Evolutionary conservation across 495 filamentous ascomycete genomes (phyloP).

Genomic region (Haplographium delicatum): DNA sequence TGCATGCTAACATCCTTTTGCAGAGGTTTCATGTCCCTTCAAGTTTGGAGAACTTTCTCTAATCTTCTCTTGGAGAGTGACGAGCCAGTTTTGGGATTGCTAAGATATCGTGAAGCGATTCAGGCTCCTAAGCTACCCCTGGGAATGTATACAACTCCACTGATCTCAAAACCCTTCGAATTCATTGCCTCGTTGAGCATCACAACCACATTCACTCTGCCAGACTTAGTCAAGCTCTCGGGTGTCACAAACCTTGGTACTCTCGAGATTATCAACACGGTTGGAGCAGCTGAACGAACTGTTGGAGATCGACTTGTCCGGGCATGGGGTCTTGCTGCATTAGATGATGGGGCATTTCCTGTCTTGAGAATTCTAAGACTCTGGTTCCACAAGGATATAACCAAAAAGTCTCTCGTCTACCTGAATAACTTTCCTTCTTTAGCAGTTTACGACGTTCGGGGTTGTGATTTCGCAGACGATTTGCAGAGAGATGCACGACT

Average conservation of each 20-base stretch:
- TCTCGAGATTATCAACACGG: constrained; percentile 17
- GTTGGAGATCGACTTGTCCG: constrained; percentile 21
- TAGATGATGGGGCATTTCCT: constrained; percentile 13
- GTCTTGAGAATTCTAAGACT: constrained; percentile 22
- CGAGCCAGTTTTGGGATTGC: background rate
- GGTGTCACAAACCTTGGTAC: constrained; percentile 18
- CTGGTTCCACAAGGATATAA: constrained; percentile 17
- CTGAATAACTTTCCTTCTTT: constrained; percentile 21
- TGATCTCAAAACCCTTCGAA: constrained; percentile 20
- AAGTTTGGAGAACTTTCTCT: constrained; percentile 21
- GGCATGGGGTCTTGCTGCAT: constrained; percentile 20
- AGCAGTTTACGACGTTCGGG: constrained; percentile 18
- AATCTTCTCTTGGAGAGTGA: constrained; percentile 3
- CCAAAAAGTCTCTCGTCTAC: constrained; percentile 11
- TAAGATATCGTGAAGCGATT: constrained; percentile 16
- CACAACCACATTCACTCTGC: constrained; percentile 8
- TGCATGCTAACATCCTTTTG: background rate
- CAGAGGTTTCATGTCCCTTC: constrained; percentile 16
- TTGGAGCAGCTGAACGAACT: background rate
- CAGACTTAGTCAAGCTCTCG: constrained; percentile 22
- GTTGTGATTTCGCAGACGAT: constrained; percentile 10
- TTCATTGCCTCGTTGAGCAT: constrained; percentile 24
- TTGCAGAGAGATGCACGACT: background rate
- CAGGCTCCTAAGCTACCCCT: constrained; percentile 8
- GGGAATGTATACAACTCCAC: constrained; percentile 14